These are phyloP conservation scores for Boletus pseudo-olivaceus DNA, from an alignment of 768 basidiomycete genomes.

Conservation along the genomic window DNA sequence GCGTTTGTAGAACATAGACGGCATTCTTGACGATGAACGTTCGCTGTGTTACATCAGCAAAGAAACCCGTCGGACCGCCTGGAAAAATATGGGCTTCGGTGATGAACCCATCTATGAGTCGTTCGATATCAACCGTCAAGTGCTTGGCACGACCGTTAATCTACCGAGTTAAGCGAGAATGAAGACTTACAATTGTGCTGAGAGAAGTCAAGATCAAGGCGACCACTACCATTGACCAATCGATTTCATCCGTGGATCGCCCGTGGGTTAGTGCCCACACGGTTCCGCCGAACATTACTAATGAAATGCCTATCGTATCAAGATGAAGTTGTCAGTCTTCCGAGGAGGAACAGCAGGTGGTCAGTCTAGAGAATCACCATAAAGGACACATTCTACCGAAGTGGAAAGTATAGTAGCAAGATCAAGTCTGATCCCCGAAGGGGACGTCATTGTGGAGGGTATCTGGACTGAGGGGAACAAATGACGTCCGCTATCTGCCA, in stretches of 20 bases:
- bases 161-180: background rate
- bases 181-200: slow-evolving; percentile 17
- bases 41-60: slow-evolving; percentile 25
- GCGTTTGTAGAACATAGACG: slow-evolving; percentile 25
- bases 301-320: slow-evolving; percentile 14
- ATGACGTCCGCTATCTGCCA: background rate
- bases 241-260: slow-evolving; percentile 15
- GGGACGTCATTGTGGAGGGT: background rate
- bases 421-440: slow-evolving; percentile 8
- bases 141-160: slow-evolving; percentile 17
- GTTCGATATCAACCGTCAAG: slow-evolving; percentile 19
- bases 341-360: background rate
- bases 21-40: slow-evolving; percentile 31
- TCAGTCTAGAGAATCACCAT: slow-evolving; percentile 11
- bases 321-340: background rate
- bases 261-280: slow-evolving; percentile 22
- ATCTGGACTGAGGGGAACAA: background rate
- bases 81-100: slow-evolving; percentile 14
- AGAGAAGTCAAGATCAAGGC: slow-evolving; percentile 20
- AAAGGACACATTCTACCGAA: slow-evolving; percentile 20
- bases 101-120: slow-evolving; percentile 28
- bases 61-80: slow-evolving; percentile 28
- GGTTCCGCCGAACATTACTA: slow-evolving; percentile 21
- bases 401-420: slow-evolving; percentile 15
- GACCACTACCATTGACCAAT: slow-evolving; percentile 21